These are phyloP conservation scores for Terfezia claveryi DNA, from an alignment of 495 filamentous ascomycete genomes.

Conservation along the genomic window DNA sequence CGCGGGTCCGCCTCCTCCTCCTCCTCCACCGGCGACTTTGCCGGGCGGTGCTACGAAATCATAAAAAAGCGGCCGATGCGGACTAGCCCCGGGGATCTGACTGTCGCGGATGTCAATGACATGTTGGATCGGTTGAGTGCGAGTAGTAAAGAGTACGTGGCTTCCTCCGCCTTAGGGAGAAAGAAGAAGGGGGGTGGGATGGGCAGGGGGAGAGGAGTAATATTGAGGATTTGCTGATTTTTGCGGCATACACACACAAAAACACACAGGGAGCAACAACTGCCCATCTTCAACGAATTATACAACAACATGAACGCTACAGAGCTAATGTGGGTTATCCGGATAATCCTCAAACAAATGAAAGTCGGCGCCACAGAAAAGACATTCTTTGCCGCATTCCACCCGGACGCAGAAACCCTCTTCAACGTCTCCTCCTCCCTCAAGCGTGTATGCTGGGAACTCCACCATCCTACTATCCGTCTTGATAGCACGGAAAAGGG, in stretches of 20 bases:
- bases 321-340: slow-evolving; percentile 81
- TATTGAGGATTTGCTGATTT: slow-evolving; percentile 1
- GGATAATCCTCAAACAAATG: slow-evolving; percentile 60
- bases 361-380: slow-evolving; percentile 93
- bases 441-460: slow-evolving; percentile 84
- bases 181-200: no score
- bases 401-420: slow-evolving; percentile 72
- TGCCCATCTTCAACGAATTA: slow-evolving; percentile 57
- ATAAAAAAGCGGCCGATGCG: slow-evolving; percentile 66
- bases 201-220: no score
- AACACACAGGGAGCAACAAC: slow-evolving; percentile 35
- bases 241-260: not conserved
- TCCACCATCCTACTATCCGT: slow-evolving; percentile 52
- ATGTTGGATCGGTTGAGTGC: slow-evolving; percentile 58
- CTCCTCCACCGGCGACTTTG: not conserved
- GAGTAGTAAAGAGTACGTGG: slow-evolving; percentile 40
- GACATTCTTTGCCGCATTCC: slow-evolving; percentile 71
- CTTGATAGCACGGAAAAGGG: slow-evolving; percentile 50
- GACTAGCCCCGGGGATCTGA: slow-evolving; percentile 49
- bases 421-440: slow-evolving; percentile 85
- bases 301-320: slow-evolving; percentile 83
- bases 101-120: slow-evolving; percentile 73
- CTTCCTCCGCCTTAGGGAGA: not conserved
- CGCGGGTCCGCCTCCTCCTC: slow-evolving; percentile 57
- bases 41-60: slow-evolving; percentile 32